Evolutionary conservation across 441 rosid species (phyloP).

Genomic region (Hura crepitans): DNA sequence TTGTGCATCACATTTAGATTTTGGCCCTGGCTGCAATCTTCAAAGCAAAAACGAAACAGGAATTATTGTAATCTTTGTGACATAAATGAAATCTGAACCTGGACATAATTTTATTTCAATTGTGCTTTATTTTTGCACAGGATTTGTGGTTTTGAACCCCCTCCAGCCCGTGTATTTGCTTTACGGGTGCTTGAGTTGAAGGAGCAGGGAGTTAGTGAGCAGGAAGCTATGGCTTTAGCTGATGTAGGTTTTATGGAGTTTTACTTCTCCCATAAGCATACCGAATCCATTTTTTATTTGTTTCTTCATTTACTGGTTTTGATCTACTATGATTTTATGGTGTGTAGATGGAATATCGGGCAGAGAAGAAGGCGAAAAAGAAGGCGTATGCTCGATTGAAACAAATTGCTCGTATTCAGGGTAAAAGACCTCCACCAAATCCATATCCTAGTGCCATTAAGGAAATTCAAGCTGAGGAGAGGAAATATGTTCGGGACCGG

Average conservation of each 20-base stretch:
- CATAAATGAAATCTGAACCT: not conserved
- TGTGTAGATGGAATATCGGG: slow-evolving; percentile 59
- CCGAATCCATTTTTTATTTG: not conserved
- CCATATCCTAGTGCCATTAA: slow-evolving; percentile 59
- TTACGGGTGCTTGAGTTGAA: slow-evolving; percentile 65
- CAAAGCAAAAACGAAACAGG: not conserved
- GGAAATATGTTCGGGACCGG: slow-evolving; percentile 39
- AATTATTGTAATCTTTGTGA: not conserved
- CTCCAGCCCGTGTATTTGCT: slow-evolving; percentile 64
- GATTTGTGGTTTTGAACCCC: slow-evolving; percentile 52
- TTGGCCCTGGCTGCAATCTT: not conserved
- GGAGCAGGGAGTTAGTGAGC: slow-evolving; percentile 61
- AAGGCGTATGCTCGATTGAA: slow-evolving; percentile 60
- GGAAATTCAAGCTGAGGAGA: slow-evolving; percentile 54
- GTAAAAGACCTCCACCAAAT: slow-evolving; percentile 66
- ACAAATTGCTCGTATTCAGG: slow-evolving; percentile 54
- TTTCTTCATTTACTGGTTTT: not conserved
- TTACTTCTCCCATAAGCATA: not conserved
- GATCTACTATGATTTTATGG: not conserved
- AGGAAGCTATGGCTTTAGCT: slow-evolving; percentile 70
- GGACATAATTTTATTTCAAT: not conserved
- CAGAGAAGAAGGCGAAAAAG: slow-evolving; percentile 54
- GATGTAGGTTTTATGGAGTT: slow-evolving; percentile 44
- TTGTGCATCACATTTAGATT: not conserved
- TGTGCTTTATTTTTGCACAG: slow-evolving; percentile 31